Percentiles rank a stretch among this genome's conserved stretches.
Evolutionary conservation across 495 filamentous ascomycete species (phyloP).

Genomic region (Gamarada debralockiae): DNA sequence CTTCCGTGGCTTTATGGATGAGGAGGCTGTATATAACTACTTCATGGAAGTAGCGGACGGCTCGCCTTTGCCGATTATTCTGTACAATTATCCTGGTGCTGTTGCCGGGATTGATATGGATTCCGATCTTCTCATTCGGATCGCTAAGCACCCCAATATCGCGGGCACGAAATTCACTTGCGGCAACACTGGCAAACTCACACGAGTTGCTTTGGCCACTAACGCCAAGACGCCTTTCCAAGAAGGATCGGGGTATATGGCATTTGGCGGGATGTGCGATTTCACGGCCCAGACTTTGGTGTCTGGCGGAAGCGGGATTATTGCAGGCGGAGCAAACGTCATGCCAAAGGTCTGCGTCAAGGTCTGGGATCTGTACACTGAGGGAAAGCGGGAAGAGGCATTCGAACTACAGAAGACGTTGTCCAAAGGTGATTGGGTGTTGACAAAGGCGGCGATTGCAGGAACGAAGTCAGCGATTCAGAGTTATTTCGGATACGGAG

Average conservation of each 20-base stretch:
- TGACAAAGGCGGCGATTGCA: conserved; percentile 81
- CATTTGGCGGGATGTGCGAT: conserved; percentile 85
- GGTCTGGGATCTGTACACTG: conserved; percentile 74
- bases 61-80: conserved; percentile 71
- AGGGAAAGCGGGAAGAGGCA: conserved; percentile 71
- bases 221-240: conserved; percentile 66
- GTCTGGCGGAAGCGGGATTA: conserved; percentile 77
- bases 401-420: conserved; percentile 68
- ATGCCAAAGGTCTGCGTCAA: conserved; percentile 76
- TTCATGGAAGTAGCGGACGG: conserved; percentile 72
- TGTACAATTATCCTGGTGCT: conserved; percentile 91
- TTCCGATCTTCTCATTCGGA: conserved; percentile 77
- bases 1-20: conserved; percentile 75
- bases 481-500: conserved; percentile 80
- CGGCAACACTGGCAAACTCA: conserved; percentile 84
- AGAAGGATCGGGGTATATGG: conserved; percentile 71
- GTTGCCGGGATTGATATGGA: conserved; percentile 93
- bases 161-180: conserved; percentile 90
- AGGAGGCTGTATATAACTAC: conserved; percentile 72
- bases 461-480: conserved; percentile 85
- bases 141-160: conserved; percentile 80
- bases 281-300: conserved; percentile 80
- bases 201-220: conserved; percentile 73
- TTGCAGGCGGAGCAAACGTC: conserved; percentile 85
- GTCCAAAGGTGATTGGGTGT: conserved; percentile 76